Evolutionary conservation across 2,329 filamentous ascomycete species (phyloP).

Genomic region (Hypoxylon sp.): DNA sequence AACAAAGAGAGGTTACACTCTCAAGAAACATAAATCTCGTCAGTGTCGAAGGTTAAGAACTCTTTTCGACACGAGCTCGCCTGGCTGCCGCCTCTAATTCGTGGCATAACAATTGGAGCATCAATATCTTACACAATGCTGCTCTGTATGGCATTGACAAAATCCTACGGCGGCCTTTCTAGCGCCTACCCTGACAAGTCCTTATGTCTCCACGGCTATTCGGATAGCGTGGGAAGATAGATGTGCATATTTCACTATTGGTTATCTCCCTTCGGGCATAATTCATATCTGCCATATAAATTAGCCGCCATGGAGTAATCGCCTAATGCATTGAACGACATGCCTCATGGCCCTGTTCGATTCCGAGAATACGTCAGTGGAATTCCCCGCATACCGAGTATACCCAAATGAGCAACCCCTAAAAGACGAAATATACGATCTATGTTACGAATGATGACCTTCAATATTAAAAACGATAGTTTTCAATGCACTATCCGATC

Average conservation of each 20-base stretch:
- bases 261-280: constrained; percentile 7
- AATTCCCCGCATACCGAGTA: constrained; percentile 22
- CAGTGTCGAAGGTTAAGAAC: neutral
- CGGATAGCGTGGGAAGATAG: constrained; percentile 39
- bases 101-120: neutral
- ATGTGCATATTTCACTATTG: constrained; percentile 25
- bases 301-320: constrained; percentile 40
- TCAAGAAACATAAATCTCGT: neutral
- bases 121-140: neutral
- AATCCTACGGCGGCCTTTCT: constrained; percentile 8
- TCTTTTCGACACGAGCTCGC: neutral
- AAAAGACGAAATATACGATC: constrained; percentile 10
- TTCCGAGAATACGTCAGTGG: constrained; percentile 5
- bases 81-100: too few species aligned
- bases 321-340: constrained; percentile 27
- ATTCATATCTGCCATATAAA: constrained; percentile 29
- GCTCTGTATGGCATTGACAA: neutral
- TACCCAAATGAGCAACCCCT: constrained; percentile 18
- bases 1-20: too few species aligned
- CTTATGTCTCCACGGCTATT: constrained; percentile 32
- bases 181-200: constrained; percentile 8
- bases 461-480: constrained; percentile 19
- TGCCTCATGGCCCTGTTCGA: constrained; percentile 12
- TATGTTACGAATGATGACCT: constrained; percentile 1
- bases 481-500: constrained; percentile 2